Evolutionary conservation across 352 stramenopile species (phyloP).

Genomic region (Globisporangium cederbergense): DNA sequence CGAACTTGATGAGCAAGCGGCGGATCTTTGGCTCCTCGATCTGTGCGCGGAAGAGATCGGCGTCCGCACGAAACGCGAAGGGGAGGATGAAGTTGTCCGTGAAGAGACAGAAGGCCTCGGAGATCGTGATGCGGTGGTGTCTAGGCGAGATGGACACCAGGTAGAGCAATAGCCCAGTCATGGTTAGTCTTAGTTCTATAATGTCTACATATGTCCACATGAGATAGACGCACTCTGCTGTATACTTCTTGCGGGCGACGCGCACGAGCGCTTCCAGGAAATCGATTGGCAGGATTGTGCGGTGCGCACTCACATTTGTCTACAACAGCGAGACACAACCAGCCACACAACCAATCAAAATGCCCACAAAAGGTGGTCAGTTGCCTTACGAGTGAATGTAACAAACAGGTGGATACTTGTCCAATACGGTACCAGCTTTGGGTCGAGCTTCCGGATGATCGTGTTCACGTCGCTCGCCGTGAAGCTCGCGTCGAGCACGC

Average conservation of each 20-base stretch:
- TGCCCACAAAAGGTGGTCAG: neutral
- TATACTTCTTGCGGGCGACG: conserved; percentile 58
- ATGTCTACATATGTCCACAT: neutral
- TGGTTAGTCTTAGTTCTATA: neutral
- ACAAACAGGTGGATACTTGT: neutral
- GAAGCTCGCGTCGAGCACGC: conserved; percentile 53
- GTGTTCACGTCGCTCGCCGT: conserved; percentile 36
- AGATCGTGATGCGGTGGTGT: conserved; percentile 60
- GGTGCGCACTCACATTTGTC: conserved; percentile 40
- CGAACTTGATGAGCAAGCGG: conserved; percentile 55
- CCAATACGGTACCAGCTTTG: conserved; percentile 37
- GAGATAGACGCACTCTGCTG: conserved; percentile 37
- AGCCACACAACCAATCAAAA: neutral
- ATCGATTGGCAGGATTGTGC: conserved; percentile 46
- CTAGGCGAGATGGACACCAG: conserved; percentile 14
- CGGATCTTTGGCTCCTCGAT: conserved; percentile 67
- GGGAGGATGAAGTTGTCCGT: conserved; percentile 72
- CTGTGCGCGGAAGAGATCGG: conserved; percentile 70
- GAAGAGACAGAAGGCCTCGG: conserved; percentile 72
- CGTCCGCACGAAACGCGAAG: conserved; percentile 69
- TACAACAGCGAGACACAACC: neutral
- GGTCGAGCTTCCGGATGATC: conserved; percentile 45
- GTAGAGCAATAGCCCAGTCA: neutral
- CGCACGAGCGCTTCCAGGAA: conserved; percentile 70
- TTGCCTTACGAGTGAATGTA: neutral